These are phyloP conservation scores for Daldinia concentrica DNA, from an alignment of 495 filamentous ascomycete genomes.

Conservation along the genomic window DNA sequence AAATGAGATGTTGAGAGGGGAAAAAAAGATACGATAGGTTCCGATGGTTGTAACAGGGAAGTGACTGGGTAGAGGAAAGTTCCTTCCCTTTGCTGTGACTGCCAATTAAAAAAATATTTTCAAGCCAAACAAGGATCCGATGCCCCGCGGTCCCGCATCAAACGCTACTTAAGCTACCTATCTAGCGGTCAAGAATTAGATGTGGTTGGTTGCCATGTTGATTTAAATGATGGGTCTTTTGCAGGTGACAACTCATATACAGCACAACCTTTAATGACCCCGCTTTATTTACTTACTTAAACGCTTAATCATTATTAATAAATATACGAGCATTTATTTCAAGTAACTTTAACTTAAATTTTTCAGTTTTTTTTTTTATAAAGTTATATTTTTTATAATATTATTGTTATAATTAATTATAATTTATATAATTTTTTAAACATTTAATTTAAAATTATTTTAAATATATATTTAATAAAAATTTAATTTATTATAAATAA, in stretches of 20 bases:
- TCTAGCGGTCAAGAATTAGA: constrained; percentile 28
- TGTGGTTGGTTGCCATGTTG: constrained; percentile 12
- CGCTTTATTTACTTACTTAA: background rate
- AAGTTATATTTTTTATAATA: too few species aligned
- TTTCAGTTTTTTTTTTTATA: too few species aligned
- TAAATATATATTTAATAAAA: too few species aligned
- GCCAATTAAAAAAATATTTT: constrained; percentile 36
- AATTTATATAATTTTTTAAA: too few species aligned
- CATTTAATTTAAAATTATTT: too few species aligned
- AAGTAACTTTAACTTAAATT: too few species aligned
- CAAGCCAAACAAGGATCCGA: constrained; percentile 5
- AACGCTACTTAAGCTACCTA: constrained; percentile 8
- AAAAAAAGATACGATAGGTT: constrained; percentile 43
- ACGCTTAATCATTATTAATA: too few species aligned
- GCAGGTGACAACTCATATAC: background rate
- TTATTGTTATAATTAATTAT: too few species aligned
- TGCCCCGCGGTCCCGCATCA: constrained; percentile 1
- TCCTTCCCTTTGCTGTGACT: background rate
- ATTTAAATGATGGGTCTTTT: constrained; percentile 6
- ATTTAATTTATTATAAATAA: too few species aligned
- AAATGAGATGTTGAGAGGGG: constrained; percentile 26
- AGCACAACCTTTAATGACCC: background rate
- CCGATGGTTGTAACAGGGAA: constrained; percentile 1
- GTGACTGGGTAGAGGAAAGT: constrained; percentile 8
- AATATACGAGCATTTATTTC: too few species aligned